Conservation (phyloP, 202 grass and related monocot species). For the Dendrocalamus latiflorus region DNA sequence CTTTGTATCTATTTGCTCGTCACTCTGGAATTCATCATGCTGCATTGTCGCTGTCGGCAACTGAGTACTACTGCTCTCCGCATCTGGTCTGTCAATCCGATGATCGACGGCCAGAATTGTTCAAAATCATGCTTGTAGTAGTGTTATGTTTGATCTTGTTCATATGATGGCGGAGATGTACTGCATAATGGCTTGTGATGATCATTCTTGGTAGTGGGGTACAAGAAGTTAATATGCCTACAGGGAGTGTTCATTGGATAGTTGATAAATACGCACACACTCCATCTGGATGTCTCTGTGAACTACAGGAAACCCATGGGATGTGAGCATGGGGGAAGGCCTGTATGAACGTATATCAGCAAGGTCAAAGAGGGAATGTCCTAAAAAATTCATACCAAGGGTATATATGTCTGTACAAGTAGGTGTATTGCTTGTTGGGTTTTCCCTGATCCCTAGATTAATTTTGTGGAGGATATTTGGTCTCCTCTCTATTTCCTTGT, state of each 20-base stretch:
- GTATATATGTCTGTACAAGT: neutral
- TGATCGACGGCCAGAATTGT: neutral
- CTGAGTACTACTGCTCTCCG: neutral
- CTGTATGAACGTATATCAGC: neutral
- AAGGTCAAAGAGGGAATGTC: neutral
- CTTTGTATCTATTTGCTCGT: neutral
- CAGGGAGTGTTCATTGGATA: neutral
- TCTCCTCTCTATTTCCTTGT: too few relatives aligned
- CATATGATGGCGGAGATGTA: neutral
- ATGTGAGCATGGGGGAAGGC: neutral
- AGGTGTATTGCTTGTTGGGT: neutral
- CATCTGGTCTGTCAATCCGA: neutral
- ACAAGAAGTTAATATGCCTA: neutral
- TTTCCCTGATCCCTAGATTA: too few relatives aligned
- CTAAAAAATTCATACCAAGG: neutral
- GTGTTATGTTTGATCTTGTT: neutral
- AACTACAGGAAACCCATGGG: neutral
- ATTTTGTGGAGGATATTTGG: too few relatives aligned
- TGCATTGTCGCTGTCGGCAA: neutral
- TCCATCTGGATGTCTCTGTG: neutral
- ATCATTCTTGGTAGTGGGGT: constrained; percentile 2
- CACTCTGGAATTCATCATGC: neutral
- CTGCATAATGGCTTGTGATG: neutral
- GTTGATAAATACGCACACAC: neutral
- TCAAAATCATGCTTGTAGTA: neutral